phyloP scores from a whole-genome alignment of 495 filamentous ascomycete genomes.

The Talaromyces wortmannii region DNA sequence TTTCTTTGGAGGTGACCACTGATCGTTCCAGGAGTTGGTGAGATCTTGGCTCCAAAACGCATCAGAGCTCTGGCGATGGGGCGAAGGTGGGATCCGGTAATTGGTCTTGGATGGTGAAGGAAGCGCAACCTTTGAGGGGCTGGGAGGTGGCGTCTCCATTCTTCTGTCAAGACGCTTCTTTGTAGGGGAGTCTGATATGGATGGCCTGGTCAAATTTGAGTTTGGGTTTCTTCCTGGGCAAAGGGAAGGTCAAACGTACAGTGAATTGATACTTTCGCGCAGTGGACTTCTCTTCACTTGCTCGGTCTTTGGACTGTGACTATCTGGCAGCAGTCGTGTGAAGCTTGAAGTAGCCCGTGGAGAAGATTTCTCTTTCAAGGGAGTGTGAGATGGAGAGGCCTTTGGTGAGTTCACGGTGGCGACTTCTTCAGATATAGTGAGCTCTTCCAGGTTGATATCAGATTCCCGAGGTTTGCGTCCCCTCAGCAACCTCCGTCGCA shows the following conservation, averaged over 20 bases:
- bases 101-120: constrained; percentile 48
- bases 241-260: not conserved
- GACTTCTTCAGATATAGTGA: constrained; percentile 17
- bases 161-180: constrained; percentile 17
- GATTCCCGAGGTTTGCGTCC: constrained; percentile 20
- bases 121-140: constrained; percentile 33
- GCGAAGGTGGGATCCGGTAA: constrained; percentile 41
- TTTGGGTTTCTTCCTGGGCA: not conserved
- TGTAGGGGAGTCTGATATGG: constrained; percentile 24
- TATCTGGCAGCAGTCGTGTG: not conserved
- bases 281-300: constrained; percentile 2
- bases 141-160: constrained; percentile 35
- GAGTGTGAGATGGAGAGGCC: not conserved
- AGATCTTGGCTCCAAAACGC: constrained; percentile 73
- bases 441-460: constrained; percentile 9
- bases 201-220: constrained; percentile 11
- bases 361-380: not conserved
- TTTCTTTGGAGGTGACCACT: constrained; percentile 64
- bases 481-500: constrained; percentile 24
- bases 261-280: constrained; percentile 5
- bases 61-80: constrained; percentile 62
- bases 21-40: constrained; percentile 77
- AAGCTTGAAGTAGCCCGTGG: not conserved
- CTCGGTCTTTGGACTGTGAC: not conserved
- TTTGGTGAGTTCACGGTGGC: not conserved